Percentiles rank a stretch among this genome's conserved stretches.
These are phyloP conservation scores for Scolecobasidium constrictum DNA, from an alignment of 2,329 filamentous ascomycete species.

Conservation along the genomic window DNA sequence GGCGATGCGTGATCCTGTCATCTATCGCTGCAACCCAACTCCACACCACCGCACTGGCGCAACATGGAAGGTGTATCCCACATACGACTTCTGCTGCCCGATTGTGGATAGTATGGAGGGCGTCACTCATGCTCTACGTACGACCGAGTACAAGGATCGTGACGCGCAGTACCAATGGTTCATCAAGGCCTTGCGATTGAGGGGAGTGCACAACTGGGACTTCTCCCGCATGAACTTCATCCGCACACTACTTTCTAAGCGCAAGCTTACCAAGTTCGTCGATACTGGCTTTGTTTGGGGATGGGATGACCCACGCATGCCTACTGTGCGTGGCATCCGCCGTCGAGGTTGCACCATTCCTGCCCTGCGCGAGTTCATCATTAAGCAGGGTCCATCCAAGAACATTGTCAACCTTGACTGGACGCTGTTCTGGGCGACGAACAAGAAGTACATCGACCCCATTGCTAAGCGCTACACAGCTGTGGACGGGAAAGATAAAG, in stretches of 20 bases:
- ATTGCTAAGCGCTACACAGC: constrained; percentile 37
- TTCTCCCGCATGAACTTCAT: constrained; percentile 80
- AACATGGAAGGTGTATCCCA: constrained; percentile 78
- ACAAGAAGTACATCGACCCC: constrained; percentile 43
- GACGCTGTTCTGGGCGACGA: constrained; percentile 49
- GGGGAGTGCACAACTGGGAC: constrained; percentile 74
- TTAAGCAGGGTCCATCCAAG: constrained; percentile 73
- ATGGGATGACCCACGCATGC: constrained; percentile 83
- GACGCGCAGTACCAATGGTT: constrained; percentile 86
- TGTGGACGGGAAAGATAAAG: constrained; percentile 58
- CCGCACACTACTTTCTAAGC: constrained; percentile 72
- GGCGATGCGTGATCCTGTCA: constrained; percentile 90
- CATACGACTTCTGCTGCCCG: constrained; percentile 78
- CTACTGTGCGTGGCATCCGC: constrained; percentile 68
- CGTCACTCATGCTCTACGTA: constrained; percentile 71
- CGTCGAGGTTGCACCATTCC: constrained; percentile 69
- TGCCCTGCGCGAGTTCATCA: constrained; percentile 71
- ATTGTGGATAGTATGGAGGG: constrained; percentile 73
- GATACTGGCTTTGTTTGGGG: constrained; percentile 66
- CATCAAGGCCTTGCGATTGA: constrained; percentile 60
- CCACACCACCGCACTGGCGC: constrained; percentile 68
- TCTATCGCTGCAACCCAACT: constrained; percentile 80
- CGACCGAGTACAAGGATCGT: constrained; percentile 79
- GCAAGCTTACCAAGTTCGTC: constrained; percentile 76
- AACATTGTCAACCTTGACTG: constrained; percentile 80